These are phyloP conservation scores for Yamadazyma songkhlaensis DNA, from an alignment of 1,139 yeast genomes.

Conservation along the genomic window DNA sequence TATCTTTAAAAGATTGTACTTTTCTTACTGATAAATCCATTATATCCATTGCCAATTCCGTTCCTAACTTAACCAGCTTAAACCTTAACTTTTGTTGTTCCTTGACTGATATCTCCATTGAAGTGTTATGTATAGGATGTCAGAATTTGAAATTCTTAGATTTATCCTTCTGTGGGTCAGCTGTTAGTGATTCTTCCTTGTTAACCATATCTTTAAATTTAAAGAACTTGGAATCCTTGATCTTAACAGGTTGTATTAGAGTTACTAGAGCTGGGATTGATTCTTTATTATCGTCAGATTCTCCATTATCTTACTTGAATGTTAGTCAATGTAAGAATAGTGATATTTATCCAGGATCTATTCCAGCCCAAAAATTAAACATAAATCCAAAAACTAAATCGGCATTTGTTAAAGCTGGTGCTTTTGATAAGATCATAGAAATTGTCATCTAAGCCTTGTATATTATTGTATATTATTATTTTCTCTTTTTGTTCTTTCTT, in stretches of 20 bases:
- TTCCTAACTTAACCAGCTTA: constrained; percentile 52
- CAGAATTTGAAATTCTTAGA: constrained; percentile 52
- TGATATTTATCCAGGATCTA: constrained; percentile 53
- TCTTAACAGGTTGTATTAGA: constrained; percentile 67
- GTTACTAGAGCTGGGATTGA: constrained; percentile 77
- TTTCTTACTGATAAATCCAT: constrained; percentile 67
- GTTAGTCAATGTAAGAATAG: constrained; percentile 70
- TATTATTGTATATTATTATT: constrained; percentile 8
- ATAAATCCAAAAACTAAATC: constrained; percentile 50
- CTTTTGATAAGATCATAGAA: constrained; percentile 53
- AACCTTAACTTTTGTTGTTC: constrained; percentile 76
- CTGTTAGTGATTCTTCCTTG: constrained; percentile 70
- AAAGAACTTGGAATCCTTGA: constrained; percentile 43
- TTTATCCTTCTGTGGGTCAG: constrained; percentile 74
- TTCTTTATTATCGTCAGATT: constrained; percentile 55
- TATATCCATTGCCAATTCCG: constrained; percentile 58
- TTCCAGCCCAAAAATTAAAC: constrained; percentile 53
- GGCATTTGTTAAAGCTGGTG: constrained; percentile 58
- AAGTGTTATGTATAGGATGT: constrained; percentile 64
- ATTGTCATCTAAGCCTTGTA: constrained; percentile 38
- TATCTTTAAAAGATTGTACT: constrained; percentile 69
- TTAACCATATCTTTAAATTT: constrained; percentile 60
- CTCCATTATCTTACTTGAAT: constrained; percentile 52
- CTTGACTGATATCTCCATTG: constrained; percentile 64
- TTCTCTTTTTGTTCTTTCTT: constrained; percentile 51